Conservation (phyloP, 352 stramenopile genomes). For the Globisporangium orthogonon region DNA sequence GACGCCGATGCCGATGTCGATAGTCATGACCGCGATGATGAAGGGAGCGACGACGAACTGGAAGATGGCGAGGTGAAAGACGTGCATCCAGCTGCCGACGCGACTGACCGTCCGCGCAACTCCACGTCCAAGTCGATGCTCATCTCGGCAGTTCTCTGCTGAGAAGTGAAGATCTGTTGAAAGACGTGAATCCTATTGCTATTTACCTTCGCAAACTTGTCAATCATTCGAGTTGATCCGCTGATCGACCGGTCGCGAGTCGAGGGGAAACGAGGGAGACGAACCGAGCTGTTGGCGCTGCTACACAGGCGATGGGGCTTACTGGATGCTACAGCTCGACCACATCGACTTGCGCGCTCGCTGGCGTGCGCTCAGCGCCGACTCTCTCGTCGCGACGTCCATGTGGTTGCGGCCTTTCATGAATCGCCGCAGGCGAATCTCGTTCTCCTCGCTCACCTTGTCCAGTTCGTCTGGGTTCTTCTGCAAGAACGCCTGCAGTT, state of each 20-base stretch:
- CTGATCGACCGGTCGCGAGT: too few relatives aligned
- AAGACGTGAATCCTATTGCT: conserved; percentile 12
- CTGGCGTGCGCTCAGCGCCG: conserved; percentile 17
- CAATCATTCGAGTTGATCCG: too few relatives aligned
- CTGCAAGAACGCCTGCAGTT: conserved; percentile 58
- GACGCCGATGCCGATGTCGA: conserved; percentile 13
- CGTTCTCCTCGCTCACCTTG: conserved; percentile 74
- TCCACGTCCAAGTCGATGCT: conserved; percentile 21
- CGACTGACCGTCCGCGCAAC: not conserved
- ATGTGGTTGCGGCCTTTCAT: conserved; percentile 71
- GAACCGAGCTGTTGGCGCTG: conserved; percentile 1
- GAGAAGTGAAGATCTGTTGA: not conserved
- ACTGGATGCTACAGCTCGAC: conserved; percentile 48
- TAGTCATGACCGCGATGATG: not conserved
- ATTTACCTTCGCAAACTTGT: conserved; percentile 9
- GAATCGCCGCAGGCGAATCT: conserved; percentile 76
- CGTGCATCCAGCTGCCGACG: not conserved
- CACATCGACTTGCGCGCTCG: conserved; percentile 26
- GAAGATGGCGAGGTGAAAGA: conserved; percentile 13
- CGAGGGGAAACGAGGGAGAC: not conserved
- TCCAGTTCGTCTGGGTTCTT: conserved; percentile 69
- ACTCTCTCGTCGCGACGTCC: conserved; percentile 51
- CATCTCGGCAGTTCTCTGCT: conserved; percentile 43
- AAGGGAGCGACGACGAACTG: conserved; percentile 3
- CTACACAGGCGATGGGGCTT: conserved; percentile 6